Evolutionary conservation across 208 protist genomes (phyloP), one percentile per base, ranked within the genome.

Genomic region (Leishmania braziliensis): DNA sequence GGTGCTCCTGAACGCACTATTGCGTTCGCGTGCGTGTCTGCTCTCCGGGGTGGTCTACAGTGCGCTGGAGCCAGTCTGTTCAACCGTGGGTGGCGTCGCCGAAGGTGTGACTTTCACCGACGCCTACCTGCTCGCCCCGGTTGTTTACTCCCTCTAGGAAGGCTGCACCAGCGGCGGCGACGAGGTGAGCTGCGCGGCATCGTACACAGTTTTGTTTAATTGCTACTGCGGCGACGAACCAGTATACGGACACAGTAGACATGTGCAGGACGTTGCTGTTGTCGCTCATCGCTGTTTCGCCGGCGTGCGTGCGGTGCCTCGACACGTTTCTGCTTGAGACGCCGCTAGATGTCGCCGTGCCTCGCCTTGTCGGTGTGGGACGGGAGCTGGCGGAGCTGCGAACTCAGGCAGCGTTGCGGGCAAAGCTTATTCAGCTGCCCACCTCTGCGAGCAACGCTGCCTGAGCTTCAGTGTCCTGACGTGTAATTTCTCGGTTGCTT

Each of bases 291-390:
- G 76, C 82, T 50, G 50, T 85, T 12, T 85, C 77, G 18, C 76
- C 82, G 23, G 72, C 82, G 18, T 78, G 77, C n/a, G 71, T 77
- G 50, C 69, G 82, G 5, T 85, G 77, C 54, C 65, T 85, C 4
- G 82, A 85, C 63, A 46, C 72, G 14, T 81, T 65, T 46, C 68
- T 85, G 23, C 53, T 85, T 9, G 48, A 79, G 43, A 51, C 82
- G 12, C 39, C 76, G 0, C 6, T 48, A 8, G 82, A 85, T 46
- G 26, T 46, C 3, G 62, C 82, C 1, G 77, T 85, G 9, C 54
- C n/a, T 0, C 77, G 77, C 18, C 82, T 85, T 33, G 54, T 80
- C 18, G 16, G 63, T 3, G 62, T 85, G 50, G 77, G 79, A n/a
- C 77, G 73, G 18, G 70, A 66, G 51, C 77, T 85, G 20, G 46